Conservation (phyloP, 2,329 filamentous ascomycete species). For the Pseudogymnoascus sp. region DNA sequence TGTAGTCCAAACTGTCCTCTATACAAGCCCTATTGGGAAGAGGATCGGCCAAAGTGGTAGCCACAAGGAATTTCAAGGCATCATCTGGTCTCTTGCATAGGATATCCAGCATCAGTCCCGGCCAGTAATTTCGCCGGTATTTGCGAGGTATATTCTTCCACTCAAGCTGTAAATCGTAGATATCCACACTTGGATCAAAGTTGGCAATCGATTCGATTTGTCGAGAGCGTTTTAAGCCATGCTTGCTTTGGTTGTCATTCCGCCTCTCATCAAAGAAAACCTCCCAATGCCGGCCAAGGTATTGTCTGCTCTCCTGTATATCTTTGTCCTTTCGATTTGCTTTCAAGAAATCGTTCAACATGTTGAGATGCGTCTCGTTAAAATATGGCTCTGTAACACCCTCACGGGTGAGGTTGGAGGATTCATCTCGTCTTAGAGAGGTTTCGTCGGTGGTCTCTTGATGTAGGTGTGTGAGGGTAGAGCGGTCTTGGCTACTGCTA, state of each 20-base stretch:
- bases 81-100: constrained; percentile 17
- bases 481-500: not conserved
- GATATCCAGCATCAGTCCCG: constrained; percentile 18
- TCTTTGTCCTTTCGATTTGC: not conserved
- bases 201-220: not conserved
- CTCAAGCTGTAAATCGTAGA: not conserved
- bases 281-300: not conserved
- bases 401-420: not conserved
- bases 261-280: not conserved
- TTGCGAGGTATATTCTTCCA: not conserved
- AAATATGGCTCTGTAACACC: not conserved
- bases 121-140: constrained; percentile 15
- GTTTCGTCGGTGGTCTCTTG: not conserved
- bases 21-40: constrained; percentile 19
- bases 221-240: not conserved
- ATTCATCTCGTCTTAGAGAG: not conserved
- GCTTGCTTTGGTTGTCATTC: not conserved
- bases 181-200: not conserved
- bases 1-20: constrained; percentile 20
- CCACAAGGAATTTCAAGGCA: constrained; percentile 20
- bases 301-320: not conserved
- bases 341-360: not conserved
- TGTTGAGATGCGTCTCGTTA: not conserved
- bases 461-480: not conserved
- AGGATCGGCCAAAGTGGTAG: constrained; percentile 19